phyloP scores from a whole-genome alignment of 768 basidiomycete species.

The Macrolepiota dolichaula region DNA sequence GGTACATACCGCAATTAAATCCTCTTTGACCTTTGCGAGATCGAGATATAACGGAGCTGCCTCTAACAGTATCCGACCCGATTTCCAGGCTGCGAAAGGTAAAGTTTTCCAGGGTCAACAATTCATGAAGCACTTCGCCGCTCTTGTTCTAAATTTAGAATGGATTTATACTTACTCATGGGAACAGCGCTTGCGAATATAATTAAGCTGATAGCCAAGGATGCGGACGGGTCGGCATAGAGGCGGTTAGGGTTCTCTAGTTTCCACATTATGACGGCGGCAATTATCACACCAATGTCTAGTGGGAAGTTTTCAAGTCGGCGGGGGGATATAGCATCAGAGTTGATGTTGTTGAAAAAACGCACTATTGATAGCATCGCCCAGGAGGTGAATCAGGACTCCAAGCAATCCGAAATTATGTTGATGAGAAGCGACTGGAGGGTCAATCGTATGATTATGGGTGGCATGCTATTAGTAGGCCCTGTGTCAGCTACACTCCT shows the following conservation, averaged over 20 bases:
- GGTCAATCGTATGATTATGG: constrained; percentile 45
- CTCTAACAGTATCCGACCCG: constrained; percentile 50
- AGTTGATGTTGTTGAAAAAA: constrained; percentile 4
- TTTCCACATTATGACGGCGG: constrained; percentile 49
- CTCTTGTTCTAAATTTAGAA: not conserved
- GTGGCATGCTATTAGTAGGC: constrained; percentile 37
- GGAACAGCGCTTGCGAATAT: constrained; percentile 53
- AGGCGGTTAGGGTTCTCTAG: constrained; percentile 33
- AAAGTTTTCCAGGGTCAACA: not conserved
- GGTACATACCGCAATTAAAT: constrained; percentile 38
- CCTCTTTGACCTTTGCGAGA: constrained; percentile 44
- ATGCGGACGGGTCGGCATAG: constrained; percentile 53
- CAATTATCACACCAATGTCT: constrained; percentile 56
- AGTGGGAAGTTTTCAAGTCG: not conserved
- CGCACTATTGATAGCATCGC: constrained; percentile 53
- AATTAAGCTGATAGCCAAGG: constrained; percentile 45
- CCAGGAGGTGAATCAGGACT: constrained; percentile 48
- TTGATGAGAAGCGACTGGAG: constrained; percentile 28
- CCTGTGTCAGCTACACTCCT: not conserved
- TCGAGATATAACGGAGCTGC: constrained; percentile 49
- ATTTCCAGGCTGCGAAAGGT: constrained; percentile 33
- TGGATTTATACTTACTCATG: constrained; percentile 34
- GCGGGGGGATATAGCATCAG: constrained; percentile 3
- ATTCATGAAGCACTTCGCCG: not conserved
- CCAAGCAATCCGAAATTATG: constrained; percentile 45